Percentiles rank a stretch among this genome's conserved stretches.
phyloP scores from a whole-genome alignment of 306 rosid species.

The Mucuna pruriens region DNA sequence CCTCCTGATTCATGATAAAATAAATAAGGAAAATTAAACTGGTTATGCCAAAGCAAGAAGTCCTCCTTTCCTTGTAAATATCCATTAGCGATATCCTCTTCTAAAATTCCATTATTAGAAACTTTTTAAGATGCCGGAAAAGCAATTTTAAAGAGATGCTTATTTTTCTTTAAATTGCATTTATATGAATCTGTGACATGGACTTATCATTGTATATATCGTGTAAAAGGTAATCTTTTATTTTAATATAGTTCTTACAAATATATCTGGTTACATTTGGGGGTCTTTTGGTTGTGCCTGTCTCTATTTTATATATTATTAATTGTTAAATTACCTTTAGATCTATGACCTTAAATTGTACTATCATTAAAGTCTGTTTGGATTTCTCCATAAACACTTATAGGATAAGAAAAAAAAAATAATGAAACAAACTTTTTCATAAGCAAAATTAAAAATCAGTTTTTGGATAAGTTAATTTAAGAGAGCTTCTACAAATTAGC shows the following conservation, averaged over 20 bases:
- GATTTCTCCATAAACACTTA: no score
- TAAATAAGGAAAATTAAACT: not conserved
- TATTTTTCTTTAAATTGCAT: conserved; percentile 2
- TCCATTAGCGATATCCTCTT: not conserved
- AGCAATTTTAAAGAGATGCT: not conserved
- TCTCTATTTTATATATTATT: not conserved
- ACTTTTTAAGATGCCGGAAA: not conserved
- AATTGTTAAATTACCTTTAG: not conserved
- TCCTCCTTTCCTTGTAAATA: not conserved
- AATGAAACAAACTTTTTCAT: no score
- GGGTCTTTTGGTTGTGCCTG: not conserved
- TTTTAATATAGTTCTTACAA: not conserved
- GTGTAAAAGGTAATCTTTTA: not conserved
- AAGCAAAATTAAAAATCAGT: no score
- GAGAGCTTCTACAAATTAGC: no score
- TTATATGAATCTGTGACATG: not conserved
- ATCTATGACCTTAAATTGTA: not conserved
- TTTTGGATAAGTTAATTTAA: no score
- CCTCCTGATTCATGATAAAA: not conserved
- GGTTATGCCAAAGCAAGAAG: not conserved
- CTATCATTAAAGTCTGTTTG: no score
- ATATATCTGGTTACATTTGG: not conserved
- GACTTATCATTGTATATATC: not conserved
- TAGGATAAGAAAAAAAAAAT: no score
- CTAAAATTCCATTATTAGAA: not conserved